Conservation (phyloP, 176 grass and related monocot species). For the Oryza rufipogon region DNA sequence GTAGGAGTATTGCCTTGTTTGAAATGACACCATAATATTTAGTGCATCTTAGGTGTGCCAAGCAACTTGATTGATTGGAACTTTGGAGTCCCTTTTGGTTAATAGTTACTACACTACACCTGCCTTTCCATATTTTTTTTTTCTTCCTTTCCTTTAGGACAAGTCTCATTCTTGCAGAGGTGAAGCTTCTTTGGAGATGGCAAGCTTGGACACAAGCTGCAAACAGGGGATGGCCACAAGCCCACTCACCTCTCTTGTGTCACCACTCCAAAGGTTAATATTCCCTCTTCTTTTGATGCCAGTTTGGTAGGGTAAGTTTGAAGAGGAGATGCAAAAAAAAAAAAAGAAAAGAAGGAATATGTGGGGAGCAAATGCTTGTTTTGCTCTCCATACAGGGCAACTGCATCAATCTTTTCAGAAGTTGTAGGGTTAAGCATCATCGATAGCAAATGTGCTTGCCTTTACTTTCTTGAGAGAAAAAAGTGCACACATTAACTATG, state of each 20-base stretch:
- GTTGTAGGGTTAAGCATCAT: slow-evolving; percentile 47
- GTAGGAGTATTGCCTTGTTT: slow-evolving; percentile 32
- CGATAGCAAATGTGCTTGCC: slow-evolving; percentile 54
- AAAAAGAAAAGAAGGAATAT: neutral
- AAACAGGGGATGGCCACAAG: slow-evolving; percentile 53
- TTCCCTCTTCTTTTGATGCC: slow-evolving; percentile 94
- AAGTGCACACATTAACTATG: slow-evolving; percentile 40
- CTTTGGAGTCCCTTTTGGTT: slow-evolving; percentile 47
- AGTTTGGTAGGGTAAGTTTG: slow-evolving; percentile 53
- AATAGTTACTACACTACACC: slow-evolving; percentile 8
- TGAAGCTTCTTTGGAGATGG: slow-evolving; percentile 81
- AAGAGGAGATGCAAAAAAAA: slow-evolving; percentile 14
- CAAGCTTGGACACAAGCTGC: slow-evolving; percentile 60
- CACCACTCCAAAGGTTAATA: slow-evolving; percentile 81
- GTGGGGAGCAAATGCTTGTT: slow-evolving; percentile 43
- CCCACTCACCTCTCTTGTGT: slow-evolving; percentile 48
- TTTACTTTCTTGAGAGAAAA: slow-evolving; percentile 50
- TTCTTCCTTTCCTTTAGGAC: slow-evolving; percentile 16
- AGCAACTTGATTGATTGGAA: slow-evolving; percentile 40
- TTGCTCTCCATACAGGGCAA: slow-evolving; percentile 28
- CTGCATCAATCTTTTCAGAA: slow-evolving; percentile 50
- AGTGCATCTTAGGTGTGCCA: slow-evolving; percentile 33
- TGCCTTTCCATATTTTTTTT: neutral
- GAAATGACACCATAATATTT: slow-evolving; percentile 60
- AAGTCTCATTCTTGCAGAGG: slow-evolving; percentile 48